Base-by-base conservation (phyloP, 1,284 basidiomycete genomes). In the Cutaneotrichosporon mucoides region DNA sequence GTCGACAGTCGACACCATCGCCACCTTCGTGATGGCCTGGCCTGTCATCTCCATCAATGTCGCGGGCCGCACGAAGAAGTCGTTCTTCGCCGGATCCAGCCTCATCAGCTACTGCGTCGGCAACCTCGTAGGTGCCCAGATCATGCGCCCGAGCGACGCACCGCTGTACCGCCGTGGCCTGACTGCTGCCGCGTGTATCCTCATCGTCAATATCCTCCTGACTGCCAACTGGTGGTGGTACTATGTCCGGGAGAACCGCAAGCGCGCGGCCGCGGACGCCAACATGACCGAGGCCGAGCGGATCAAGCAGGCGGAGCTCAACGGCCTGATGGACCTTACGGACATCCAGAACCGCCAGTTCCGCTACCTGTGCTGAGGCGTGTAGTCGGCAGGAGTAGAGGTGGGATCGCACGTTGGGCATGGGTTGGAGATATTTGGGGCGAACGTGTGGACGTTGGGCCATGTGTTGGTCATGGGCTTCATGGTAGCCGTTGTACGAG, bases 21-120 rank as follows among this genome's bases (percentile, higher is more conserved):
- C 56, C 9, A 56, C 64, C 9, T 71, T 72, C 24, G 35, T 64
- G 38, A 13, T 56, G 6, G 55, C 52, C 5, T 64, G 59, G 59
- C 59, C 62, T 3, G 35, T 56, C 40, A 61, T 61, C 40, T 45
- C 45, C 3, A 8, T 56, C 56, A 64, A 64, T 52, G 56, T 56
- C 42, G 62, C 62, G 11, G 62, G 62, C 35, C 62, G 62, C 36
- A 61, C 62, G 6, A 64, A 64, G 53, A 61, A 64, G 61, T 55
- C 62, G 9, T 66, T 66, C 57, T 61, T 66, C 50, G 57, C n/a
- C n/a, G n/a, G n/a, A n/a, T n/a, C n/a, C n/a, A n/a, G n/a, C n/a
- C n/a, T n/a, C n/a, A n/a, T 67, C 54, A 50, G 54, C 6, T 69
- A 69, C 62, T 70, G 69, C 48, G 48, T 55, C 12, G 69, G 69